Evolutionary conservation across 495 filamentous ascomycete genomes (phyloP), one percentile per base, ranked within the genome.

Genomic region (Aspergillus olivimuriae): DNA sequence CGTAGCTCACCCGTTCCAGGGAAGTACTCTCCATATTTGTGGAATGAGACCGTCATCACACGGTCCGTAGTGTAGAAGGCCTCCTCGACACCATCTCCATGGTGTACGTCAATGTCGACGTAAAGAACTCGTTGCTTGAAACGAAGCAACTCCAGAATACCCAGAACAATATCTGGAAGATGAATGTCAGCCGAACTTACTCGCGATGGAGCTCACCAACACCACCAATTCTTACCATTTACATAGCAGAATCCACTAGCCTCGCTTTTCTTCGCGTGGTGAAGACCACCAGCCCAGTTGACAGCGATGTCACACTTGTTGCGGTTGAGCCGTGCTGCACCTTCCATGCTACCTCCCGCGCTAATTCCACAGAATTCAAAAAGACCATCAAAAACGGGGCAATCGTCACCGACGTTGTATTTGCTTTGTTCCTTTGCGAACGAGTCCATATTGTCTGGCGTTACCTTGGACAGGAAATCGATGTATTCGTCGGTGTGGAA

Each of bases 401-500:
- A 97, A 52, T 98, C 92, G 49, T 98, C 92, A 34, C 92, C 92
- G 39, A 98, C 92, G 47, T 97, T 98, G 73, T 94, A 98, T 52
- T 92, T 91, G 38, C 83, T 83, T 61, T 99, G 92, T 61, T 99
- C 92, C 46, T 92, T 86, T 38, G 83, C 77, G 53, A 84, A 97
- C 16, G 75, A 71, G 47, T 99, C 92, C 94, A 99, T 99, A 56
- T 99, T 99, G 61, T 97, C 92, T 4, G 92, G 94, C 0, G 92
- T 97, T 17, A 99, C 94, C 51, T 89, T 89, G 41, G 87, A 84
- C 15, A 99, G 70, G 64, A 99, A 99, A 43, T 99, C 94, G 56
- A 99, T 90, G 63, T 99, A 99, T 65, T 99, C 92, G 62, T 99
- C 92, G 6, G 92, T 96, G 64, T 99, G 92, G 59, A 97, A 99